Base-by-base conservation (phyloP, 2,329 filamentous ascomycete species). In the Elsinoe fawcettii region DNA sequence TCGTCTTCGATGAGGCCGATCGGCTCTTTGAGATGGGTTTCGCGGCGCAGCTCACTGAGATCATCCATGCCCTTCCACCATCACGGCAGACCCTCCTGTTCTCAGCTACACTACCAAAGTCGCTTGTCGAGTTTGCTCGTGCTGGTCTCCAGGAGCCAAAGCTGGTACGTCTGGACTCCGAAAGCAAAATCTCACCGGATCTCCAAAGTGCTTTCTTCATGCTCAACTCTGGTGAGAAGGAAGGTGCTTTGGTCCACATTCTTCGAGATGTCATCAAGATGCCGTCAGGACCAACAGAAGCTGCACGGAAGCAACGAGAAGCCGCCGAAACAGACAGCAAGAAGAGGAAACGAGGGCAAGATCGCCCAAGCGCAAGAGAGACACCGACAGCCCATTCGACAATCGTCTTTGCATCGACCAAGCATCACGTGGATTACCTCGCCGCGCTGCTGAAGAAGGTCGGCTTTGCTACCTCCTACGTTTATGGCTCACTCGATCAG, bases 1-100 rank as follows among this genome's bases (percentile, higher is more conserved):
- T 96, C 22, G 93, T 99, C 7, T 99, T 99, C 62, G 93, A 99
- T 69, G 93, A 99, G 71, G 93, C 93, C 1, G 93, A 99, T 77
- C 83, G 93, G 56, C 77, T 99, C 18, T 99, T 99, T 71, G 93
- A 99, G 69, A 96, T 99, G 92, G 95, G 93, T 65, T 99, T 99
- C 69, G 90, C 91, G 3, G 85, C 88, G 2, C 93, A 99, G 68
- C 77, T 99, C 64, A 87, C 88, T 1, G 93, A 99, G 69, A 97
- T 97, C 76, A 75, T 99, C 54, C 85, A 96, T 67, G 88, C 90
- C 0, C 76, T 99, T 14, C 93, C 95, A 1, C 76, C 82, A 0
- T 87, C 85, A 22, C 81, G 95, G 59, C 93, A 99, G 69, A 99
- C 91, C 2, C 75, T 97, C 6, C 78, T 99, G 1, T 99, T 99